Conservation (phyloP, 208 protist species). For the Acanthamoeba healyi region DNA sequence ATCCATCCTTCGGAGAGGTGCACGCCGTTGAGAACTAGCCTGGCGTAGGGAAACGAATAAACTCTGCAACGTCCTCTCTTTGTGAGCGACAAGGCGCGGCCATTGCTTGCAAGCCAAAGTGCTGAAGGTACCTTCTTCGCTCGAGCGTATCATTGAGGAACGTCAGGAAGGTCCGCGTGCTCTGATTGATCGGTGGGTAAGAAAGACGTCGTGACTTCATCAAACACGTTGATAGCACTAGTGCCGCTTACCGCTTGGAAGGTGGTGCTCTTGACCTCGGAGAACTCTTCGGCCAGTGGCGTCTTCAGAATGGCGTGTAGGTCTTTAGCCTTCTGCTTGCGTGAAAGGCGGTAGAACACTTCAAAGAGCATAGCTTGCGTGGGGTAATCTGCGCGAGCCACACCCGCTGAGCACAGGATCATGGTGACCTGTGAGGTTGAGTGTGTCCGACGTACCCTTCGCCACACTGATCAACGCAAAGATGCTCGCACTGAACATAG, state of each 20-base stretch:
- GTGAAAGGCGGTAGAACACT: conserved; percentile 8
- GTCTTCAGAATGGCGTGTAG: neutral
- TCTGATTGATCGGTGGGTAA: neutral
- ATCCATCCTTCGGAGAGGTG: neutral
- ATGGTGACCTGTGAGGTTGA: no score
- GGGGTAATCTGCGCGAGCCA: neutral
- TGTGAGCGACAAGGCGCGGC: neutral
- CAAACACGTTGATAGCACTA: neutral
- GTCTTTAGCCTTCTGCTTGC: neutral
- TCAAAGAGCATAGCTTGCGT: conserved; percentile 53
- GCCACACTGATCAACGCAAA: neutral
- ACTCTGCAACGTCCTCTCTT: no score
- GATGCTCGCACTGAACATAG: neutral
- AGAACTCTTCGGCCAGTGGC: neutral
- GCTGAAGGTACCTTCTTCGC: neutral
- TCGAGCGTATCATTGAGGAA: neutral
- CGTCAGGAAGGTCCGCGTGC: neutral
- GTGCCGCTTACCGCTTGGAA: neutral
- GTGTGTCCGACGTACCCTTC: no score
- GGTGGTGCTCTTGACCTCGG: neutral
- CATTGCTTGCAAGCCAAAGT: neutral
- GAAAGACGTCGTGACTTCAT: neutral
- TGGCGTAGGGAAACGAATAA: neutral
- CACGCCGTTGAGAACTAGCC: neutral
- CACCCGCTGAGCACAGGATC: neutral